Percentiles rank a stretch among this genome's conserved stretches.
These are phyloP conservation scores for Ganoderma sinense DNA, from an alignment of 1,284 basidiomycete genomes.

Conservation along the genomic window DNA sequence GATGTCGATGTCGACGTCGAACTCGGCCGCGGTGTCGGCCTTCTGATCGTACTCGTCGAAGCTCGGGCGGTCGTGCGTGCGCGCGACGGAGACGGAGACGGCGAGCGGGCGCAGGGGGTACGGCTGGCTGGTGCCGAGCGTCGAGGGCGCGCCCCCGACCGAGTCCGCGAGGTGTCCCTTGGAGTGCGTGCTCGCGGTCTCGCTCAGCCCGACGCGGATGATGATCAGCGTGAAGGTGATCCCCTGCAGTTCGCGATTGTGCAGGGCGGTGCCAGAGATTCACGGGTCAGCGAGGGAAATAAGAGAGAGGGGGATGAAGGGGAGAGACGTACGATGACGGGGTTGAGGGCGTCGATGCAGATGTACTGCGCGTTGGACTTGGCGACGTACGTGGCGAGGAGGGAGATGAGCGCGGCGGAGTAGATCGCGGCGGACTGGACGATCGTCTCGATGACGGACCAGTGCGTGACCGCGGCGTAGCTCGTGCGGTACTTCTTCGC, in stretches of 20 bases:
- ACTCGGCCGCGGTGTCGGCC: neutral
- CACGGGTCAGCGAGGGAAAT: neutral
- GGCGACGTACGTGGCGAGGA: conserved; percentile 25
- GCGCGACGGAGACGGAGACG: conserved; percentile 8
- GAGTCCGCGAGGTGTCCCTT: conserved; percentile 9
- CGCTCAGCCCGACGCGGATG: conserved; percentile 30
- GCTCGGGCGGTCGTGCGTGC: neutral
- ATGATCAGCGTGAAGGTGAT: conserved; percentile 31
- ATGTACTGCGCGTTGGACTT: conserved; percentile 27
- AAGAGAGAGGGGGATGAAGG: neutral
- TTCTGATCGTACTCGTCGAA: neutral
- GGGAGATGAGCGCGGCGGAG: conserved; percentile 27
- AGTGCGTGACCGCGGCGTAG: conserved; percentile 11
- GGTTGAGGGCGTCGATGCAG: conserved; percentile 27
- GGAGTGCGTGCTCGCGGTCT: conserved; percentile 21
- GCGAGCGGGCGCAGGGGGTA: conserved; percentile 15
- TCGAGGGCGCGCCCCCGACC: neutral
- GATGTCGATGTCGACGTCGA: neutral
- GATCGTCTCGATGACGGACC: conserved; percentile 25
- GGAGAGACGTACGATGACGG: conserved; percentile 23
- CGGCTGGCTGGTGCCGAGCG: neutral
- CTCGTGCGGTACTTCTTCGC: conserved; percentile 11
- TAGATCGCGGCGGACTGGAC: conserved; percentile 30
- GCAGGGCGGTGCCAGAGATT: no score
- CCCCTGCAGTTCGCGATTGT: conserved; percentile 12